Evolutionary conservation across 2,329 filamentous ascomycete genomes (phyloP).

Genomic region (Lomentospora prolificans): DNA sequence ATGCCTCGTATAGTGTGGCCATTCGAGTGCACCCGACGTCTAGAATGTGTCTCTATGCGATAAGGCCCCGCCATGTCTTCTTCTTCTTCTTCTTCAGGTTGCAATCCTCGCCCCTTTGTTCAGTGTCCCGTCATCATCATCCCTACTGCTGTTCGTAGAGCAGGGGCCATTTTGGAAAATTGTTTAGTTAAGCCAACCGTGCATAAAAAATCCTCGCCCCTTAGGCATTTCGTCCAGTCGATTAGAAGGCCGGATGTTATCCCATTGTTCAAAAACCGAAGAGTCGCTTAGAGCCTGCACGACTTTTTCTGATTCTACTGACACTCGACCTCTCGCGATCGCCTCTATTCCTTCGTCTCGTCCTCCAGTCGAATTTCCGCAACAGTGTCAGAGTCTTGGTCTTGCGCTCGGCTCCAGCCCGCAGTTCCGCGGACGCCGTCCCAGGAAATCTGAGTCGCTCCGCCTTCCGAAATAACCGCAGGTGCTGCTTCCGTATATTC

Average conservation of each 20-base stretch:
- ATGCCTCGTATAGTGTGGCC: not conserved
- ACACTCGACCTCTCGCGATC: not conserved
- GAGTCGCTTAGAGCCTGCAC: not conserved
- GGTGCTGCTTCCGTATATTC: slow-evolving; percentile 7
- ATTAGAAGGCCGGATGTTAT: too few species aligned
- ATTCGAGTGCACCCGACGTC: not conserved
- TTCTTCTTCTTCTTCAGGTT: slow-evolving; percentile 1
- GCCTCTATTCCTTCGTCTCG: slow-evolving; percentile 3
- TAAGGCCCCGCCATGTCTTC: slow-evolving; percentile 6
- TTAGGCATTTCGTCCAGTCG: too few species aligned
- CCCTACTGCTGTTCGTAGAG: too few species aligned
- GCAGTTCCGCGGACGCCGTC: slow-evolving; percentile 1
- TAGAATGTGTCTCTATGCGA: slow-evolving; percentile 3
- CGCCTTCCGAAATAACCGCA: slow-evolving; percentile 1
- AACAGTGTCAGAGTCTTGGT: slow-evolving; percentile 8
- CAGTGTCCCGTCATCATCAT: not conserved
- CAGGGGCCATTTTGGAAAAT: too few species aligned
- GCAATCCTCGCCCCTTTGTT: not conserved
- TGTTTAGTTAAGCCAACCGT: too few species aligned
- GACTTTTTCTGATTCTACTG: too few species aligned
- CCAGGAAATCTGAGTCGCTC: slow-evolving; percentile 3
- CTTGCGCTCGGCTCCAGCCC: not conserved
- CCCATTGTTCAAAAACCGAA: not conserved
- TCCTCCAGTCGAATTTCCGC: slow-evolving; percentile 12
- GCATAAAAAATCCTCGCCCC: too few species aligned